A percentile compares a stretch with the other conserved stretches of the same genome.
These are phyloP conservation scores for Pseudocercospora vitis DNA, from an alignment of 2,329 filamentous ascomycete genomes.

Conservation along the genomic window DNA sequence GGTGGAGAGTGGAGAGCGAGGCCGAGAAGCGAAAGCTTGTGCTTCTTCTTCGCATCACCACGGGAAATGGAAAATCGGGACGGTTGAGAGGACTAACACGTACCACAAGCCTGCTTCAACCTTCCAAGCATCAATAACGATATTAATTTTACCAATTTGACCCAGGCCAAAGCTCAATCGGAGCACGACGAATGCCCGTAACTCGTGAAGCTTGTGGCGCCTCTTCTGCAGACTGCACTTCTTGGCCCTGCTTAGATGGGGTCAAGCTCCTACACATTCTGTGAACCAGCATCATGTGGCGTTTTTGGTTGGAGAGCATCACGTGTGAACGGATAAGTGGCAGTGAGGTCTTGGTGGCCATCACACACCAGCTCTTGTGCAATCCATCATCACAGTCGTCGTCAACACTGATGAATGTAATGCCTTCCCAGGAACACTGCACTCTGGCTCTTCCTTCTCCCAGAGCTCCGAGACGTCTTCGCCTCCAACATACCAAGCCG, in stretches of 20 bases:
- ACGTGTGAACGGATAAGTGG: background rate
- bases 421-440: too few relatives aligned
- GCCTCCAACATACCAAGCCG: conserved; percentile 63
- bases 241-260: conserved; percentile 3
- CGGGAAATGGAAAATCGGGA: background rate
- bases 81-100: conserved; percentile 1
- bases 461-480: background rate
- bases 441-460: background rate
- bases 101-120: too few relatives aligned
- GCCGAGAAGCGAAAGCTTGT: conserved; percentile 1
- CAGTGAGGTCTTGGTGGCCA: background rate
- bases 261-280: background rate
- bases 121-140: too few relatives aligned
- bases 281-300: background rate
- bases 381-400: background rate
- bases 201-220: background rate
- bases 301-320: background rate
- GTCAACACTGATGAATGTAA: too few relatives aligned
- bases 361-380: background rate
- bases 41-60: conserved; percentile 1
- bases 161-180: background rate
- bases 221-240: background rate
- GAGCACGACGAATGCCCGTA: background rate
- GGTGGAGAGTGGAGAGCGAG: background rate
- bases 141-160: background rate